A percentile compares a stretch with the other conserved stretches of the same genome.
Evolutionary conservation across 2,329 filamentous ascomycete genomes (phyloP).

Genomic region (Pezicula neosporulosa): DNA sequence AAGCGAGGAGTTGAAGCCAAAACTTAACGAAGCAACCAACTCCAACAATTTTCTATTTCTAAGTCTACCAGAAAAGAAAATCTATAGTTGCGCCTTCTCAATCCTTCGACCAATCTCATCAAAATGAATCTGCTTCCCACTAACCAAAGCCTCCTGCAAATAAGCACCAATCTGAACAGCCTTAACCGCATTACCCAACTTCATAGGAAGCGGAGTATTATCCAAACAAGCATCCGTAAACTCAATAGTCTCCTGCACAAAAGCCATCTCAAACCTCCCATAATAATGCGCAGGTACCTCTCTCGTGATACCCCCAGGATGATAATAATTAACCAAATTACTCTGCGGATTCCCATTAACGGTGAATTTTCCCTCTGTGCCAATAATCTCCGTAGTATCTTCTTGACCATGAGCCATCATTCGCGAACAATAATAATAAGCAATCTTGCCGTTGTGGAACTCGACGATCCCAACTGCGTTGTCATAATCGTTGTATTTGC

Average conservation of each 20-base stretch:
- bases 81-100: slow-evolving; percentile 5
- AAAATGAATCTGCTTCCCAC: slow-evolving; percentile 53
- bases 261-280: slow-evolving; percentile 57
- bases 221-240: slow-evolving; percentile 58
- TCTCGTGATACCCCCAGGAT: slow-evolving; percentile 47
- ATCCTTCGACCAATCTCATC: slow-evolving; percentile 43
- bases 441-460: slow-evolving; percentile 59
- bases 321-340: slow-evolving; percentile 51
- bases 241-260: slow-evolving; percentile 59
- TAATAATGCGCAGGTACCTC: slow-evolving; percentile 61
- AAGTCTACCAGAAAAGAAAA: too few species aligned
- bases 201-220: slow-evolving; percentile 49
- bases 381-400: slow-evolving; percentile 63
- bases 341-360: slow-evolving; percentile 55
- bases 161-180: slow-evolving; percentile 56
- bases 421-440: slow-evolving; percentile 58
- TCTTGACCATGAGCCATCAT: slow-evolving; percentile 67
- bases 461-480: slow-evolving; percentile 65
- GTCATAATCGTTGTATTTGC: slow-evolving; percentile 54
- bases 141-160: slow-evolving; percentile 52
- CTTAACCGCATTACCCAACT: slow-evolving; percentile 51
- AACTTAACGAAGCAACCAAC: too few species aligned
- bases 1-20: too few species aligned
- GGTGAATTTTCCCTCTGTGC: slow-evolving; percentile 58
- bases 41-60: too few species aligned